Evolutionary conservation across 2,329 filamentous ascomycete genomes (phyloP).

Genomic region (Thermomyces lanuginosus): DNA sequence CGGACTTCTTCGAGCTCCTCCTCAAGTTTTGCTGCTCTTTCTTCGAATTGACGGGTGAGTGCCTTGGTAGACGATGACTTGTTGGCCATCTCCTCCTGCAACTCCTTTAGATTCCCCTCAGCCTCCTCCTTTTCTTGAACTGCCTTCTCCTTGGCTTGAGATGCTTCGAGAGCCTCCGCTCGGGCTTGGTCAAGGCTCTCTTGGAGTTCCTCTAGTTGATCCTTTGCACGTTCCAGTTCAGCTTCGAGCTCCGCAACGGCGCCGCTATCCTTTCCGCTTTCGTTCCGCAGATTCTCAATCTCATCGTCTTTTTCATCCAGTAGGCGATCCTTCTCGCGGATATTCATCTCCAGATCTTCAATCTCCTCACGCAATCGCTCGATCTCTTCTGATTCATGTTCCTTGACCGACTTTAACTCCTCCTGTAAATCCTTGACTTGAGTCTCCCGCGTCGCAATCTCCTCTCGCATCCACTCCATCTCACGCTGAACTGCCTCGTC

Average conservation of each 20-base stretch:
- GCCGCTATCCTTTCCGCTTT: conserved; percentile 26
- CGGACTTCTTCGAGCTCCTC: conserved; percentile 43
- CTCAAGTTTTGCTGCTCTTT: conserved; percentile 50
- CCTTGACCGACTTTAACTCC: conserved; percentile 41
- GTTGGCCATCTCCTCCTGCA: conserved; percentile 63
- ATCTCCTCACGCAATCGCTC: conserved; percentile 58
- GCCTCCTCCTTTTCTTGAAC: conserved; percentile 35
- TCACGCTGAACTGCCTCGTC: conserved; percentile 54
- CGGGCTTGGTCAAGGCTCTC: conserved; percentile 24
- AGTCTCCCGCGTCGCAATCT: conserved; percentile 33
- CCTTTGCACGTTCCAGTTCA: conserved; percentile 31
- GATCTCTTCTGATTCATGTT: conserved; percentile 39
- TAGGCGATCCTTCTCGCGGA: conserved; percentile 58
- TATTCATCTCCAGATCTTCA: conserved; percentile 56
- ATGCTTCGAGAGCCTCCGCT: conserved; percentile 21
- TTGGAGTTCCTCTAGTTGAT: conserved; percentile 30
- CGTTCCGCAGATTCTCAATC: conserved; percentile 47
- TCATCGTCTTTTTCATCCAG: conserved; percentile 63
- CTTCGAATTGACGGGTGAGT: conserved; percentile 57
- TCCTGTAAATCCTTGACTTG: conserved; percentile 29
- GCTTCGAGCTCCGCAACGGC: conserved; percentile 33
- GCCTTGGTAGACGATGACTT: conserved; percentile 64
- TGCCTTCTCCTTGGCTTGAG: conserved; percentile 33
- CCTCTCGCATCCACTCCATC: conserved; percentile 34
- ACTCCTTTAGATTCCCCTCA: conserved; percentile 40